Conservation (phyloP, 306 rosid species). For the Fagus sylvatica region DNA sequence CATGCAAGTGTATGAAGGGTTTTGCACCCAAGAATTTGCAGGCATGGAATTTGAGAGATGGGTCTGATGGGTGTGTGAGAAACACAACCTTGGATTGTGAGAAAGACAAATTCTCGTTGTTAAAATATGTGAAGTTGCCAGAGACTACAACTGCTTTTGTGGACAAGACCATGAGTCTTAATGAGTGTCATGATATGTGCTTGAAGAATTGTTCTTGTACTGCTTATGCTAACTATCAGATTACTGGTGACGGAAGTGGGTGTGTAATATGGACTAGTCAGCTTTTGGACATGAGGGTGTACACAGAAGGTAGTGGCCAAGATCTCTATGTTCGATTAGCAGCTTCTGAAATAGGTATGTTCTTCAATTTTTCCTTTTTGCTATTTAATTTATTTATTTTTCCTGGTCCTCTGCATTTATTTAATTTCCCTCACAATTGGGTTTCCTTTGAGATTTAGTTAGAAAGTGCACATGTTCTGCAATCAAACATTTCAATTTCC, state of each 20-base stretch:
- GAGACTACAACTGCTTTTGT: constrained; percentile 46
- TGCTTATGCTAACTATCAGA: constrained; percentile 48
- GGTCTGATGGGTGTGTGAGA: constrained; percentile 76
- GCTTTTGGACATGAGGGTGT: constrained; percentile 49
- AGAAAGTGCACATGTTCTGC: background rate
- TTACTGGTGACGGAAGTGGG: constrained; percentile 48
- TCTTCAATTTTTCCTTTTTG: background rate
- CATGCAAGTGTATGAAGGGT: constrained; percentile 61
- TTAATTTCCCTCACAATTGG: background rate
- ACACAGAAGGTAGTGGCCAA: constrained; percentile 50
- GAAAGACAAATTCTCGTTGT: constrained; percentile 37
- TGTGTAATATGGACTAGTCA: constrained; percentile 60
- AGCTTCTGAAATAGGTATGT: constrained; percentile 69
- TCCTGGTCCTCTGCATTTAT: background rate
- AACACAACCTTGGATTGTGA: constrained; percentile 41
- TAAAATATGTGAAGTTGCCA: constrained; percentile 61
- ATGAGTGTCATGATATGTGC: constrained; percentile 46
- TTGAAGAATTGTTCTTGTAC: constrained; percentile 57
- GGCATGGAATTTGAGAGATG: constrained; percentile 76
- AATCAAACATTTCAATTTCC: too few species aligned
- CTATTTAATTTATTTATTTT: background rate
- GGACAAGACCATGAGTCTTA: constrained; percentile 42
- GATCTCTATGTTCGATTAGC: constrained; percentile 56
- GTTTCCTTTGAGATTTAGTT: background rate
- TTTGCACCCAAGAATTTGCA: constrained; percentile 52